Evolutionary conservation across 257 asterid genomes (phyloP).

Genomic region (Hygrophila difformis): DNA sequence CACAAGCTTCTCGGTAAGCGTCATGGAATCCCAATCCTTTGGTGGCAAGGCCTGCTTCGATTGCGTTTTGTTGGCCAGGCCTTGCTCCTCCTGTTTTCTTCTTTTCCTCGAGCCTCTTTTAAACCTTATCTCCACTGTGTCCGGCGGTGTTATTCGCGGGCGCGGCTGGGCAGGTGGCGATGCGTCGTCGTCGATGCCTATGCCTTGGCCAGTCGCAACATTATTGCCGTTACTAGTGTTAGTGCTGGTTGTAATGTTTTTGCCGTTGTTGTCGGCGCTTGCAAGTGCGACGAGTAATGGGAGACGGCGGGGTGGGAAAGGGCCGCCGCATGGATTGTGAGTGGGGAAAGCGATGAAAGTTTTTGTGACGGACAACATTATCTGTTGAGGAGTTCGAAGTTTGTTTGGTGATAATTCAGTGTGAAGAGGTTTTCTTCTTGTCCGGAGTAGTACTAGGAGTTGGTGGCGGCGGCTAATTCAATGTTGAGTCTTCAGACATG

Average conservation of each 20-base stretch:
- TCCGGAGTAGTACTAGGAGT: too few species aligned
- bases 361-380: slow-evolving; percentile 43
- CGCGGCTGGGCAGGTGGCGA: slow-evolving; percentile 29
- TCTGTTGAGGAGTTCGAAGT: too few species aligned
- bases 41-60: slow-evolving; percentile 23
- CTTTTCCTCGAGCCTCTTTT: slow-evolving; percentile 56
- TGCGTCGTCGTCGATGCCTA: slow-evolving; percentile 19
- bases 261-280: slow-evolving; percentile 28
- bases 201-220: slow-evolving; percentile 8
- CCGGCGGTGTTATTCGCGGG: slow-evolving; percentile 43
- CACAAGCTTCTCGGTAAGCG: slow-evolving; percentile 50
- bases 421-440: too few species aligned
- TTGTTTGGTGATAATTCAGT: too few species aligned
- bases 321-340: slow-evolving; percentile 13
- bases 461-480: too few species aligned
- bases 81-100: slow-evolving; percentile 31
- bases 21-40: slow-evolving; percentile 85
- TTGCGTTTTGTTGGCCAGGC: slow-evolving; percentile 7
- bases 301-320: slow-evolving; percentile 14
- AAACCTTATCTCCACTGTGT: slow-evolving; percentile 48
- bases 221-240: slow-evolving; percentile 26
- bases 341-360: slow-evolving; percentile 33
- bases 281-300: slow-evolving; percentile 20
- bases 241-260: slow-evolving; percentile 20
- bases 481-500: too few species aligned